Evolutionary conservation across 2,329 filamentous ascomycete species (phyloP).

Genomic region (Aspergillus alliaceus): DNA sequence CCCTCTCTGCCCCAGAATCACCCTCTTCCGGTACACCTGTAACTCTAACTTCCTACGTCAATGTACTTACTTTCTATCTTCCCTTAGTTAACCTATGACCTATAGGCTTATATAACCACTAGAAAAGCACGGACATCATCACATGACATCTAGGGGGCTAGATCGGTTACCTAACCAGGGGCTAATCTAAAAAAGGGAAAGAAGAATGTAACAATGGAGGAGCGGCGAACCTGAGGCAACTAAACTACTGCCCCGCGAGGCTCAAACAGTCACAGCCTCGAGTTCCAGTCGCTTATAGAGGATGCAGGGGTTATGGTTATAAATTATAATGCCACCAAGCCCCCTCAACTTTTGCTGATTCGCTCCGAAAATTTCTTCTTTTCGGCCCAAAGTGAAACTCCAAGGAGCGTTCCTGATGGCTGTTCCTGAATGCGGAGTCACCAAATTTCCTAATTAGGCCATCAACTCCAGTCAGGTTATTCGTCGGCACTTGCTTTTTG

Average conservation of each 20-base stretch:
- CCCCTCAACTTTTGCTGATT: neutral
- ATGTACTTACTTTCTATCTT: too few species aligned
- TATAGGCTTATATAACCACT: too few species aligned
- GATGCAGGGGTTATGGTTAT: neutral
- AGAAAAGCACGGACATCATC: neutral
- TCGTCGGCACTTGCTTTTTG: neutral
- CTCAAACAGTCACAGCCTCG: neutral
- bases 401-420: neutral
- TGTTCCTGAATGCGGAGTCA: conserved; percentile 9
- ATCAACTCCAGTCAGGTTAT: neutral
- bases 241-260: neutral
- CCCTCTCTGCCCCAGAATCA: too few species aligned
- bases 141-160: neutral
- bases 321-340: neutral
- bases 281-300: neutral
- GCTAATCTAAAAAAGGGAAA: neutral
- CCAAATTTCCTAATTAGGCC: conserved; percentile 13
- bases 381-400: neutral
- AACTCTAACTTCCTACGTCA: too few species aligned
- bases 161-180: neutral
- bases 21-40: too few species aligned
- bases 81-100: too few species aligned
- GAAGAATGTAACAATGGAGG: neutral
- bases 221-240: neutral
- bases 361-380: neutral